These are phyloP conservation scores for Obba rivulosa DNA, from an alignment of 768 basidiomycete species.

Conservation along the genomic window DNA sequence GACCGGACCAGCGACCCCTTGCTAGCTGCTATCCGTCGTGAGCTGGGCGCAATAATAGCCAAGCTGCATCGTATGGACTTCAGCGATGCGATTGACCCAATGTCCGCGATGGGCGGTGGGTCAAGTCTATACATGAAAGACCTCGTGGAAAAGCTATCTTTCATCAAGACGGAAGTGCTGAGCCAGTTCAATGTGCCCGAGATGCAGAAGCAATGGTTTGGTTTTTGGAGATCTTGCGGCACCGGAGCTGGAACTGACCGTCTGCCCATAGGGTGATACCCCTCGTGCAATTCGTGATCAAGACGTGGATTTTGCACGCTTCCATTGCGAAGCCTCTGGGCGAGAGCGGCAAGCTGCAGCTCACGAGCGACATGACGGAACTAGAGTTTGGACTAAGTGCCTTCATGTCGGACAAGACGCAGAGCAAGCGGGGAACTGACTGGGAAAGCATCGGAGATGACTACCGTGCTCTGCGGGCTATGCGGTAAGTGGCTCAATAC, in stretches of 20 bases:
- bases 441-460: constrained; percentile 81
- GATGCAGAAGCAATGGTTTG: constrained; percentile 66
- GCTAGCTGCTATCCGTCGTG: constrained; percentile 66
- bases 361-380: constrained; percentile 95
- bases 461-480: constrained; percentile 77
- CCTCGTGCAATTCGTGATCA: constrained; percentile 75
- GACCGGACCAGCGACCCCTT: constrained; percentile 59
- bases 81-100: constrained; percentile 57
- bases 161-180: constrained; percentile 75
- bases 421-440: constrained; percentile 55
- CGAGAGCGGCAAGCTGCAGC: constrained; percentile 89
- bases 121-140: constrained; percentile 90
- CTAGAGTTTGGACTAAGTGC: constrained; percentile 88
- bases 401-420: constrained; percentile 52
- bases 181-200: constrained; percentile 69
- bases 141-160: constrained; percentile 79
- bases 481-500: constrained; percentile 59
- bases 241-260: not conserved
- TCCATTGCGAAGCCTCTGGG: constrained; percentile 89
- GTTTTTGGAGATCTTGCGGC: constrained; percentile 12
- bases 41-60: constrained; percentile 72
- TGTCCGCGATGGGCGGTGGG: constrained; percentile 47
- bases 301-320: constrained; percentile 88
- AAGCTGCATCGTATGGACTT: constrained; percentile 85
- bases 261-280: constrained; percentile 19